These are phyloP conservation scores for Mollisiaceae sp. DNA, from an alignment of 2,329 filamentous ascomycete species.

Conservation along the genomic window DNA sequence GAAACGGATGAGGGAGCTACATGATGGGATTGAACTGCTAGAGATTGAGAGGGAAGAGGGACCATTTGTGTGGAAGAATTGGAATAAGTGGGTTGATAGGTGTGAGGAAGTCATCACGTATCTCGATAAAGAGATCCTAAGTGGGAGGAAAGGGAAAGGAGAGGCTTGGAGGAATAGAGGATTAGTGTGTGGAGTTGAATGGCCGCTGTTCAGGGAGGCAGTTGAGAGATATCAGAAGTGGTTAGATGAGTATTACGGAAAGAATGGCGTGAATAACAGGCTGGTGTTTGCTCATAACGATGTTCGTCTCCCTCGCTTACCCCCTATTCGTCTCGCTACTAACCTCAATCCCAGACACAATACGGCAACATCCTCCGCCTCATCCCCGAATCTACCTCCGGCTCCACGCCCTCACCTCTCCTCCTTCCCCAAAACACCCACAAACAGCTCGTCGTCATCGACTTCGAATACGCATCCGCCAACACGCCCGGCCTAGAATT, in stretches of 20 bases:
- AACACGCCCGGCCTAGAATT: constrained; percentile 90
- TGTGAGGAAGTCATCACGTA: constrained; percentile 57
- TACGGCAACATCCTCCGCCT: constrained; percentile 94
- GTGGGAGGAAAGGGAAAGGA: constrained; percentile 42
- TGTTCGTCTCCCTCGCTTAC: constrained; percentile 57
- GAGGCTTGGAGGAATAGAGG: constrained; percentile 72
- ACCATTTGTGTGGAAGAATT: constrained; percentile 87
- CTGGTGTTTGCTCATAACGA: constrained; percentile 98
- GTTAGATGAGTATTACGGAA: constrained; percentile 73
- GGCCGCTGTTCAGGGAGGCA: constrained; percentile 75
- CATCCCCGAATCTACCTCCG: constrained; percentile 55
- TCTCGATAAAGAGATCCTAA: constrained; percentile 60
- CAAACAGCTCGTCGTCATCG: constrained; percentile 95
- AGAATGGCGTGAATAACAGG: constrained; percentile 68
- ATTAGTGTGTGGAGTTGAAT: constrained; percentile 82
- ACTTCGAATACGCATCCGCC: constrained; percentile 95
- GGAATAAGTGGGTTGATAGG: constrained; percentile 73
- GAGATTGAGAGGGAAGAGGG: constrained; percentile 78
- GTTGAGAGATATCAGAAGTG: constrained; percentile 79
- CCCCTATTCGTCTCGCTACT: background rate
- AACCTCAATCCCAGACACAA: constrained; percentile 70
- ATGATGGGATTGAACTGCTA: constrained; percentile 89
- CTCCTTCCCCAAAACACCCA: constrained; percentile 90
- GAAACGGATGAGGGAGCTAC: constrained; percentile 95
- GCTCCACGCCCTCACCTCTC: constrained; percentile 68